Evolutionary conservation across 768 basidiomycete genomes (phyloP), one percentile per base, ranked within the genome.

Genomic region (Leccinum truebloodii): DNA sequence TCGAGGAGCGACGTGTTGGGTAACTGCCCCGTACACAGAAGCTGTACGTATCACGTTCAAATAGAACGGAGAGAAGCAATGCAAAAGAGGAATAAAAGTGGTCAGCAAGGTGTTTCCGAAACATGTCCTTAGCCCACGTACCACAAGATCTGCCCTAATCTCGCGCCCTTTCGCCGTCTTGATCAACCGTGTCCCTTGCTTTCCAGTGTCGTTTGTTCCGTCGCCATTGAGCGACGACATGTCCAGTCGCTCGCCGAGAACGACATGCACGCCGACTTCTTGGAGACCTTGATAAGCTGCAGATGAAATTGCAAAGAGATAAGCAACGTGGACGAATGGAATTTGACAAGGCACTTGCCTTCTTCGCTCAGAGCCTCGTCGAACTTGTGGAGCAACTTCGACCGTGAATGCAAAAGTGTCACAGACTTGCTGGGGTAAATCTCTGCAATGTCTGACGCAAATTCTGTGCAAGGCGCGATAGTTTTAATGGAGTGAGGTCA

Each of bases 331-430:
- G 22, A 39, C 6, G 24, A 18, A 52, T 34, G 6, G 0, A 4
- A 24, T 30, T 26, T n/a, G 10, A 30, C 14, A 20, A 14, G 44
- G 26, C 22, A 49, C 67, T 78, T 53, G 83, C 83, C 77, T 70
- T 84, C 84, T 1, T 75, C 72, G 63, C 86, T 83, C 76, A 88
- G 80, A 2, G 57, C 73, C 9, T 75, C 70, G 55, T 84, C 80
- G 65, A 86, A 87, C 18, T 78, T 72, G 1, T 83, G 83, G 14
- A 87, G 75, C 6, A 87, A 73, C n/a, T 77, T 80, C 4, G 65
- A 44, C 12, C 86, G 79, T 1, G 86, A 88, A 66, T 89, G 87
- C 0, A 88, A 69, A 4, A 89, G 78, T 0, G 86, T 87, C 2
- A 87, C 81, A 0, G 68, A 63, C 66, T 85, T 86, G 18, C 65